Conservation (phyloP, 768 basidiomycete genomes). For the Lentinula guzmanii region DNA sequence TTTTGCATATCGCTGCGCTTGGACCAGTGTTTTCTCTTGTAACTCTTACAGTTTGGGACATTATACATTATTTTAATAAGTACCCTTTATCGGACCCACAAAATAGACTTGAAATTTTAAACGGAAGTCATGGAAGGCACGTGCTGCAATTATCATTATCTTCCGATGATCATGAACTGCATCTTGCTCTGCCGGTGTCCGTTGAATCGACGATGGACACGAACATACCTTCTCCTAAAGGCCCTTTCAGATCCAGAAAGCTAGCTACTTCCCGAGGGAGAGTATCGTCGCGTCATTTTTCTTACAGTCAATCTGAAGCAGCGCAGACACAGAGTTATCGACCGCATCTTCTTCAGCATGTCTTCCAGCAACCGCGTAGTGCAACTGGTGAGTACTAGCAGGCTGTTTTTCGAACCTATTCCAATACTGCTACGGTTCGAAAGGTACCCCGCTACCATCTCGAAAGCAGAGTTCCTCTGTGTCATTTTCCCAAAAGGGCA, state of each 20-base stretch:
- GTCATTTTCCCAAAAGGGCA: neutral
- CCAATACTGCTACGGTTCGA: neutral
- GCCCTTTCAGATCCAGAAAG: no score
- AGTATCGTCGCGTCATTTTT: neutral
- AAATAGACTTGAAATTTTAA: neutral
- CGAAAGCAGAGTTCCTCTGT: neutral
- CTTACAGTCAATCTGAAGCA: neutral
- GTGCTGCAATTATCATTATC: no score
- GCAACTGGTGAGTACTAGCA: neutral
- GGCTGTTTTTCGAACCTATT: no score
- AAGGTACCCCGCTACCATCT: neutral
- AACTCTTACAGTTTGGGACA: slow-evolving; percentile 5
- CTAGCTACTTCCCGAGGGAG: neutral
- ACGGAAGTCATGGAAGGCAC: no score
- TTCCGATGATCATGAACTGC: no score
- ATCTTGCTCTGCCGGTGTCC: no score
- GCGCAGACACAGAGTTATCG: neutral
- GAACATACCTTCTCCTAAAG: no score
- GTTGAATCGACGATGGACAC: no score
- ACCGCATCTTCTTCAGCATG: neutral
- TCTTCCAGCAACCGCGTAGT: neutral
- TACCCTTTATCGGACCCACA: neutral
- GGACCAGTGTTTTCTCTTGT: slow-evolving; percentile 7
- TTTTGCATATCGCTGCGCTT: slow-evolving; percentile 7
- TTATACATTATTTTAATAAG: slow-evolving; percentile 1